Evolutionary conservation across 805 yeast genomes (phyloP).

Genomic region (Starmerella gropengiesseri): DNA sequence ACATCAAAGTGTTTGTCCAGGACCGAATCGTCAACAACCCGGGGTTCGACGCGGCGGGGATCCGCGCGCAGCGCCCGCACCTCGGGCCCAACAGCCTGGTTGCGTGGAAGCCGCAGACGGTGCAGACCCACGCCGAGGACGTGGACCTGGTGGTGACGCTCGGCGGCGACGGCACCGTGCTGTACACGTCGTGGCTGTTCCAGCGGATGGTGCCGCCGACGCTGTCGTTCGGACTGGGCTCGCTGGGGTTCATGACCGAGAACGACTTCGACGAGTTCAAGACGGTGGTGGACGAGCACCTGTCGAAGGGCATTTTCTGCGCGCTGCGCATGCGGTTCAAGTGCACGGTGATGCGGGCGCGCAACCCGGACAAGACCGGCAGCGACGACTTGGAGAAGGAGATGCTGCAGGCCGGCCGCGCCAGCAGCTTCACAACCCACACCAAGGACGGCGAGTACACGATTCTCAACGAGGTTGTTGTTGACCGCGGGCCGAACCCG

Average conservation of each 20-base stretch:
- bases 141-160: slow-evolving; percentile 75
- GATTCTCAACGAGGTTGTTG: slow-evolving; percentile 78
- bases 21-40: slow-evolving; percentile 48
- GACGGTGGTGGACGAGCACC: slow-evolving; percentile 43
- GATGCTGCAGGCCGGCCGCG: slow-evolving; percentile 34
- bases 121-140: slow-evolving; percentile 33
- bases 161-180: slow-evolving; percentile 96
- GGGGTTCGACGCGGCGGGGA: slow-evolving; percentile 49
- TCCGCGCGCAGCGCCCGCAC: slow-evolving; percentile 39
- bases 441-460: slow-evolving; percentile 37
- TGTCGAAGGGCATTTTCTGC: slow-evolving; percentile 61
- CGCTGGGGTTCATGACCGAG: slow-evolving; percentile 84
- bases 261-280: slow-evolving; percentile 68
- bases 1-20: slow-evolving; percentile 58
- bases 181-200: slow-evolving; percentile 77
- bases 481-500: slow-evolving; percentile 91
- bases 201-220: slow-evolving; percentile 85
- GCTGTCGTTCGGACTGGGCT: slow-evolving; percentile 77
- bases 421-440: slow-evolving; percentile 17
- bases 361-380: slow-evolving; percentile 28
- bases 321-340: slow-evolving; percentile 80
- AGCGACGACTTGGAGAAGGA: slow-evolving; percentile 31
- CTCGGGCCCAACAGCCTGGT: slow-evolving; percentile 37
- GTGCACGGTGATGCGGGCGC: slow-evolving; percentile 46
- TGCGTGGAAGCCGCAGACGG: slow-evolving; percentile 58